Percentiles rank a stretch among this genome's conserved stretches.
Conservation (phyloP, 257 asterid species). For the Ehretia macrophylla region DNA sequence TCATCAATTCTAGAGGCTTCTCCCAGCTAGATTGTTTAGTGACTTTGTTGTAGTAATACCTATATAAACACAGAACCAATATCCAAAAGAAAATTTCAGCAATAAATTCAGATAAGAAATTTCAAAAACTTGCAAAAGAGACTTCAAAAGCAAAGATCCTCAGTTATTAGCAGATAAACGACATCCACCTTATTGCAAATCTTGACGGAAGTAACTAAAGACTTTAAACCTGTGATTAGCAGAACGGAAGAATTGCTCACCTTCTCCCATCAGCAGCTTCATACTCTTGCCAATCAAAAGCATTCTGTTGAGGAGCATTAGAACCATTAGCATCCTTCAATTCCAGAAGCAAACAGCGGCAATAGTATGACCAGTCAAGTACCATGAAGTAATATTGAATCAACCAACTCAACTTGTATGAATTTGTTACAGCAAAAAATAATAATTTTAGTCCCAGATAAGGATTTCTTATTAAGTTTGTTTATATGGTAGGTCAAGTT, state of each 20-base stretch:
- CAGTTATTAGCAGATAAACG: too few species aligned
- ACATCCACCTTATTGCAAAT: not conserved
- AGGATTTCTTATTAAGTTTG: too few species aligned
- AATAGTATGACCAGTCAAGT: not conserved
- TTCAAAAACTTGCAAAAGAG: not conserved
- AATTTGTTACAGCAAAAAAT: not conserved
- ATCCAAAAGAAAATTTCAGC: conserved; percentile 2
- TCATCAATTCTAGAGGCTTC: conserved; percentile 93
- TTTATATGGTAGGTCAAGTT: too few species aligned
- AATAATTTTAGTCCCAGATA: too few species aligned
- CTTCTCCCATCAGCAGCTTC: conserved; percentile 93
- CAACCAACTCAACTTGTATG: not conserved
- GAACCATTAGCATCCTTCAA: conserved; percentile 41
- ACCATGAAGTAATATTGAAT: not conserved
- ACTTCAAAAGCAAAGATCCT: too few species aligned
- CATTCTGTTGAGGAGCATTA: conserved; percentile 43
- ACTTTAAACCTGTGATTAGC: not conserved
- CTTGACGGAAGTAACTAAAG: not conserved
- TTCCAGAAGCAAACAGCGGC: not conserved
- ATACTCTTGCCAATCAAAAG: conserved; percentile 93
- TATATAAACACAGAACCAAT: conserved; percentile 24
- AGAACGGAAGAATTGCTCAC: conserved; percentile 29
- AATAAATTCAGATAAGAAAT: conserved; percentile 1
- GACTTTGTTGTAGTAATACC: conserved; percentile 84
- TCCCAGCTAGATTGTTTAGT: conserved; percentile 98